Base-by-base conservation (phyloP, 306 rosid species). In the Glycyrrhiza uralensis region DNA sequence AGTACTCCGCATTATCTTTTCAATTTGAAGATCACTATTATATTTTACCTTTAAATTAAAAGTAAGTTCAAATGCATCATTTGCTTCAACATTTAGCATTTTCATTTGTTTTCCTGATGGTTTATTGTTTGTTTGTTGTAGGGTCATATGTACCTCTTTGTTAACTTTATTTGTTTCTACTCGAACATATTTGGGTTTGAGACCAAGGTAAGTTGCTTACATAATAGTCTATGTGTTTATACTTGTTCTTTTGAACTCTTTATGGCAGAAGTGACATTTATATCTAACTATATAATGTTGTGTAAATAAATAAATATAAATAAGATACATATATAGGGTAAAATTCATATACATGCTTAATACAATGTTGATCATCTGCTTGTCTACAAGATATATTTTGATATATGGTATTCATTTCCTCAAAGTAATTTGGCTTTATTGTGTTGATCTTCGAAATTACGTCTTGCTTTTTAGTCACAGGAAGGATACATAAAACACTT, bases 121-220 rank as follows among this genome's bases (percentile, higher is more conserved):
- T 50, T 79, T 47, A 41, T 72, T 68, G 55, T 38, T 65, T 8
- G 62, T 66, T 73, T 81, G 13, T 83, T 89, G 83, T 68, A 91
- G 98, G 98, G 98, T 72, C 97, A 94, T 81, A 89, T 94, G 98
- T 94, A 91, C 82, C 91, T 91, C 76, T 94, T 94, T 78, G 76
- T 82, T 36, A 87, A 81, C 74, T 73, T 78, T 61, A 83, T 94
- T 51, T 94, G 98, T 91, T 91, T 94, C 84, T 94, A 94, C 84
- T 91, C 98, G 0, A 94, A 94, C 83, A 91, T 94, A 65, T 94
- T 94, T 47, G 98, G 98, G 55, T 94, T 78, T 75, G 98, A 94
- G 85, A 94, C 98, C 24, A 91, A 94, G 98, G 96, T 94, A 80
- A 20, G 78, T 13, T 69, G 30, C 50, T 77, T 71, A 56, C 45